Conservation (phyloP, 352 stramenopile species). For the Blastocystis sp. region DNA sequence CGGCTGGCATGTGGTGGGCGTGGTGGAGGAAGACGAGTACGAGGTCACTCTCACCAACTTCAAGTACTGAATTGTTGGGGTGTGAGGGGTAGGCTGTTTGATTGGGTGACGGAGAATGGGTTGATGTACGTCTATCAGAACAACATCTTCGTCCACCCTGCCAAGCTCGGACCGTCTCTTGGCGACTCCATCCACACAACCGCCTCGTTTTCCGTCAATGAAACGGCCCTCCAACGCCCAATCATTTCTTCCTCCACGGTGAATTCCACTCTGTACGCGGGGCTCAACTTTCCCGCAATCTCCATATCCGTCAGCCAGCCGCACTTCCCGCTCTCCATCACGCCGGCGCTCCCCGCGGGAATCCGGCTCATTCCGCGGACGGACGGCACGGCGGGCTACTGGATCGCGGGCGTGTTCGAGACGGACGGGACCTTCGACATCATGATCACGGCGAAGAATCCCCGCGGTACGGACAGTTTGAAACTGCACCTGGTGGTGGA, state of each 20-base stretch:
- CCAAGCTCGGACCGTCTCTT: background rate
- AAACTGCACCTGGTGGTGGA: slow-evolving; percentile 3
- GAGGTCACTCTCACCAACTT: background rate
- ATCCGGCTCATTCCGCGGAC: background rate
- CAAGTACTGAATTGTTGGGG: background rate
- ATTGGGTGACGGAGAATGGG: slow-evolving; percentile 2
- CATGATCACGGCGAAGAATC: slow-evolving; percentile 18
- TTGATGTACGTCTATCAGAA: slow-evolving; percentile 30
- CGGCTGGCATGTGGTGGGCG: background rate
- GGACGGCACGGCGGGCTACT: background rate
- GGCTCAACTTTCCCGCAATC: slow-evolving; percentile 31
- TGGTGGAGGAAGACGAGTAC: background rate
- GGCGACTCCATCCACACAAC: background rate
- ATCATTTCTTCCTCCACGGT: background rate
- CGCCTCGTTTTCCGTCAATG: background rate
- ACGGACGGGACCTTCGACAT: background rate
- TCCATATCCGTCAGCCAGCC: background rate
- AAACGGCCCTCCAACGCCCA: background rate
- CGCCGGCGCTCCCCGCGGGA: background rate
- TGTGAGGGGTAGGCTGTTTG: slow-evolving; percentile 1
- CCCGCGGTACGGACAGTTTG: slow-evolving; percentile 6
- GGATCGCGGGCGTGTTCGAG: slow-evolving; percentile 18
- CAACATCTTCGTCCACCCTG: background rate
- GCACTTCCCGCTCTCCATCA: slow-evolving; percentile 38
- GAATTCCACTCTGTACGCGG: background rate